Percentiles rank a stretch among this genome's conserved stretches.
Conservation (phyloP, 345 rosid species). For the Brassica juncea region DNA sequence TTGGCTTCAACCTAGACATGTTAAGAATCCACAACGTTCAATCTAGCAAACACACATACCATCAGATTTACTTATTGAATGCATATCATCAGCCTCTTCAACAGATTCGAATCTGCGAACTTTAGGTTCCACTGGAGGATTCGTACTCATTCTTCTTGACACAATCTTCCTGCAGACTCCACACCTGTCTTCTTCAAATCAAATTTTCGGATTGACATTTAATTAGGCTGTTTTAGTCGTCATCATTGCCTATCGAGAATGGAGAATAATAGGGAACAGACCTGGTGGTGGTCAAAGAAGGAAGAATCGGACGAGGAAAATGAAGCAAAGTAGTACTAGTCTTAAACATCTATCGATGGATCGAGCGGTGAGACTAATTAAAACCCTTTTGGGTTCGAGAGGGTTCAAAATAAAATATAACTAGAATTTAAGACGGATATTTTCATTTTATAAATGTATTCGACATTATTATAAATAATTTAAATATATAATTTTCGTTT, state of each 20-base stretch:
- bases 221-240: not conserved
- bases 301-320: not conserved
- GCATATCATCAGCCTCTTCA: conserved; percentile 52
- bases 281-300: not conserved
- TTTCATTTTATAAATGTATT: too few relatives aligned
- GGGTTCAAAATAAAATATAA: too few relatives aligned
- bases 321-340: not conserved
- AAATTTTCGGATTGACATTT: not conserved
- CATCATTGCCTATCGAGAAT: not conserved
- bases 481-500: too few relatives aligned
- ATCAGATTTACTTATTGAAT: conserved; percentile 47
- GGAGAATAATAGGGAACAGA: not conserved
- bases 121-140: conserved; percentile 36
- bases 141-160: conserved; percentile 52
- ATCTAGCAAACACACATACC: conserved; percentile 37
- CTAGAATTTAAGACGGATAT: too few relatives aligned
- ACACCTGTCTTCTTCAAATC: conserved; percentile 4
- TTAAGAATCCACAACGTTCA: not conserved
- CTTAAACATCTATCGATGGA: not conserved
- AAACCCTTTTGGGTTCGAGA: not conserved
- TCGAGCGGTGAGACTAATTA: too few relatives aligned
- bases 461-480: too few relatives aligned
- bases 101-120: conserved; percentile 57
- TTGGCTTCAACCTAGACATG: not conserved
- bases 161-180: conserved; percentile 37